These are phyloP conservation scores for Tulasnella sp. DNA, from an alignment of 768 basidiomycete genomes.

Conservation along the genomic window DNA sequence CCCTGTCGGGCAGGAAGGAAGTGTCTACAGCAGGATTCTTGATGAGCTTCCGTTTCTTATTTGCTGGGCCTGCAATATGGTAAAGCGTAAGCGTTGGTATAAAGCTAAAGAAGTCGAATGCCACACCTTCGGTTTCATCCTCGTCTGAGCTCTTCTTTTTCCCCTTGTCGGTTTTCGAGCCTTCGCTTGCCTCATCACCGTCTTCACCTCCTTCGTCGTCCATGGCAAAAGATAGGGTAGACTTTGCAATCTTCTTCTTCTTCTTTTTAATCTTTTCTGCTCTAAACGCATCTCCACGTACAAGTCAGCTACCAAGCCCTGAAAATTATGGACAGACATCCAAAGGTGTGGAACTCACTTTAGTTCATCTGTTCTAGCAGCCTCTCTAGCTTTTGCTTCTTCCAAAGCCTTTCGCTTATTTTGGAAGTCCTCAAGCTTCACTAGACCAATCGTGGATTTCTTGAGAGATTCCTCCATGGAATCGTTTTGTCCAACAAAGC, in stretches of 20 bases:
- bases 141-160: conserved; percentile 16
- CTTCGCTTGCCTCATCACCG: conserved; percentile 26
- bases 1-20: conserved; percentile 95
- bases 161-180: conserved; percentile 8
- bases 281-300: conserved; percentile 16
- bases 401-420: conserved; percentile 78
- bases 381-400: conserved; percentile 81
- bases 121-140: conserved; percentile 14
- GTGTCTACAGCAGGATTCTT: conserved; percentile 98
- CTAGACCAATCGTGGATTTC: conserved; percentile 81
- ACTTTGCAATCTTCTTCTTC: conserved; percentile 78
- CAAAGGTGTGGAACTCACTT: conserved; percentile 50
- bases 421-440: conserved; percentile 84
- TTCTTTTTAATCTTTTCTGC: conserved; percentile 45
- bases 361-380: conserved; percentile 67
- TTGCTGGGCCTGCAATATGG: conserved; percentile 32
- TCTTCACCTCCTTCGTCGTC: conserved; percentile 55
- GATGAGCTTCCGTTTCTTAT: conserved; percentile 66
- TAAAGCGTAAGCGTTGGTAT: not conserved
- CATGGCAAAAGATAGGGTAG: conserved; percentile 80
- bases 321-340: not conserved
- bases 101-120: not conserved
- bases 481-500: conserved; percentile 90
- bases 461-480: conserved; percentile 90
- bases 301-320: conserved; percentile 5